Conservation (phyloP, 2,329 filamentous ascomycete genomes). For the Sclerotinia sclerotiorum region DNA sequence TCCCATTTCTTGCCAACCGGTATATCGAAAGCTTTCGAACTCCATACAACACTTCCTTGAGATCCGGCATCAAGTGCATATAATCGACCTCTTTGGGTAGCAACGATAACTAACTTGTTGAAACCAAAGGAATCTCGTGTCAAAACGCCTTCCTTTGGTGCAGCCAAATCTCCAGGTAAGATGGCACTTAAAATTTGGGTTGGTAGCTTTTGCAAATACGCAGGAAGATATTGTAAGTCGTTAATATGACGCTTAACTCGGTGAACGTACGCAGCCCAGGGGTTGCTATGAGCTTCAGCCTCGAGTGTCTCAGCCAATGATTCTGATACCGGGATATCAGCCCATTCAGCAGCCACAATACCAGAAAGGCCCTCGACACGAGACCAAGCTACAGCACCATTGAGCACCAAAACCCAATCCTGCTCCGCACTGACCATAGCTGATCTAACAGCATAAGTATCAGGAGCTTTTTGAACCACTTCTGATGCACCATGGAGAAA, state of each 20-base stretch:
- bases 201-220: slow-evolving; percentile 69
- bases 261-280: slow-evolving; percentile 80
- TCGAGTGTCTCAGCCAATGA: slow-evolving; percentile 78
- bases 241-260: slow-evolving; percentile 77
- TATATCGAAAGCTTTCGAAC: slow-evolving; percentile 60
- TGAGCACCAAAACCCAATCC: slow-evolving; percentile 82
- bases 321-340: slow-evolving; percentile 71
- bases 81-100: slow-evolving; percentile 74
- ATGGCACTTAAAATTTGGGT: slow-evolving; percentile 64
- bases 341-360: slow-evolving; percentile 76
- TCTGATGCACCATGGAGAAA: slow-evolving; percentile 72
- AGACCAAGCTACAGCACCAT: slow-evolving; percentile 77
- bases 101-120: slow-evolving; percentile 79
- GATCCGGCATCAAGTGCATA: slow-evolving; percentile 77
- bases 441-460: slow-evolving; percentile 74
- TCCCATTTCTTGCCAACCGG: slow-evolving; percentile 58
- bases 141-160: slow-evolving; percentile 49
- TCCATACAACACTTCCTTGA: slow-evolving; percentile 75
- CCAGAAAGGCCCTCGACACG: slow-evolving; percentile 81
- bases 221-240: slow-evolving; percentile 75
- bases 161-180: slow-evolving; percentile 52
- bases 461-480: slow-evolving; percentile 67
- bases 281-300: slow-evolving; percentile 80
- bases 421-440: slow-evolving; percentile 66
- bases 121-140: slow-evolving; percentile 79